Evolutionary conservation across 768 basidiomycete genomes (phyloP).

Genomic region (Leccinum subgranulosum): DNA sequence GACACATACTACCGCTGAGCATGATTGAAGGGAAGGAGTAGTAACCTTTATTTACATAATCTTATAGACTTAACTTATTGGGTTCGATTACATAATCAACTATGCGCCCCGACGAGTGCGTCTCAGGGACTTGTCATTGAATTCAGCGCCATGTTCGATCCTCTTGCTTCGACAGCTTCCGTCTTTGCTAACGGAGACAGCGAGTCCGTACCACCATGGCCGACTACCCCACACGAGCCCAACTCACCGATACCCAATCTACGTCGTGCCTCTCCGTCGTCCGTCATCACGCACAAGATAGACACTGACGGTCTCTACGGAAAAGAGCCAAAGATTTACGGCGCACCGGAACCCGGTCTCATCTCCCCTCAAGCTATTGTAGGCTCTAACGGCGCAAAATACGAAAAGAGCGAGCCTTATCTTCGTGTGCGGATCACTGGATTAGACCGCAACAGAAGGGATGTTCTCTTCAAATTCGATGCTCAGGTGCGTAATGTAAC

Average conservation of each 20-base stretch:
- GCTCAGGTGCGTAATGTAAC: slow-evolving; percentile 65
- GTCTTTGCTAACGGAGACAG: slow-evolving; percentile 50
- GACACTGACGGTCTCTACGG: slow-evolving; percentile 63
- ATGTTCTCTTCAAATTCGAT: slow-evolving; percentile 91
- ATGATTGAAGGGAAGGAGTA: slow-evolving; percentile 13
- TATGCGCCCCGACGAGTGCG: background rate
- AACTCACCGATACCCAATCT: slow-evolving; percentile 72
- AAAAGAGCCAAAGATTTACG: slow-evolving; percentile 82
- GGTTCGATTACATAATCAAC: slow-evolving; percentile 17
- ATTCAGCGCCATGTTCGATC: slow-evolving; percentile 59
- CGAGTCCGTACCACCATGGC: slow-evolving; percentile 64
- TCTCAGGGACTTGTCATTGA: background rate
- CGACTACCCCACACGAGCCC: slow-evolving; percentile 72
- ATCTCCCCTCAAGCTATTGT: slow-evolving; percentile 70
- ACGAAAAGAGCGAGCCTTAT: slow-evolving; percentile 79
- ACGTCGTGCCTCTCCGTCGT: slow-evolving; percentile 55
- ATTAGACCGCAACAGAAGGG: slow-evolving; percentile 91
- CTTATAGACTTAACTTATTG: background rate
- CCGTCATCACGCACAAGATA: slow-evolving; percentile 46
- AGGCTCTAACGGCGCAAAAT: slow-evolving; percentile 64
- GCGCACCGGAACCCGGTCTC: slow-evolving; percentile 79
- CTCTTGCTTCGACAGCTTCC: slow-evolving; percentile 55
- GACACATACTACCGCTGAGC: slow-evolving; percentile 75
- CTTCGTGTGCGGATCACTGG: slow-evolving; percentile 87
- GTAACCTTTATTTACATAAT: background rate